Evolutionary conservation across 2,329 filamentous ascomycete genomes (phyloP).

Genomic region (Colletotrichum sp.): DNA sequence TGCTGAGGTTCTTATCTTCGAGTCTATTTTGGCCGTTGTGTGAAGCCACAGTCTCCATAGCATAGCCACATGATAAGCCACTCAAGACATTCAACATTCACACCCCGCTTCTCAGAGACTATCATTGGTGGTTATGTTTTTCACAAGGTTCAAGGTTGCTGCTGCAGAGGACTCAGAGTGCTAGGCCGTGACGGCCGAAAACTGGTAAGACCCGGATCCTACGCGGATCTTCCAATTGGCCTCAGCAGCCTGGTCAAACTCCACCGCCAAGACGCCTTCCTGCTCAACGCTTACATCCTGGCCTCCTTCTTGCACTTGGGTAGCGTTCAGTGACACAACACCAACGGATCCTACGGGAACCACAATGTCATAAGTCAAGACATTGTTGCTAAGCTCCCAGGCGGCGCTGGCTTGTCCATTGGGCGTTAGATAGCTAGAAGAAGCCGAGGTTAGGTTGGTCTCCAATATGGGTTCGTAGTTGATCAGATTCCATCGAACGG

Average conservation of each 20-base stretch:
- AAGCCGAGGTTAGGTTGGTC: conserved; percentile 10
- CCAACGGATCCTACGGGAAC: background rate
- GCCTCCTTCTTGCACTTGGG: background rate
- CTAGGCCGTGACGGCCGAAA: too few species aligned
- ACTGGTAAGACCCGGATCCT: background rate
- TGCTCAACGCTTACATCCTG: background rate
- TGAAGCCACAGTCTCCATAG: background rate
- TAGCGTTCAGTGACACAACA: background rate
- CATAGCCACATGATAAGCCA: background rate
- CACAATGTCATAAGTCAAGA: background rate
- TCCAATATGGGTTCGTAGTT: conserved; percentile 4
- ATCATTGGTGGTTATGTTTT: too few species aligned
- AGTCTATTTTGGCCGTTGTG: background rate
- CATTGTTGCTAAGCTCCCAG: accelerated
- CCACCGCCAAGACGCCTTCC: background rate
- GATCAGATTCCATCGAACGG: conserved; percentile 1
- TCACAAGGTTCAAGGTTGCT: too few species aligned
- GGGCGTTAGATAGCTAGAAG: background rate
- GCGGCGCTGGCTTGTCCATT: background rate
- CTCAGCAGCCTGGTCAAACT: background rate
- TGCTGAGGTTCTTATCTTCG: background rate
- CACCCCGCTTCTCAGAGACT: too few species aligned
- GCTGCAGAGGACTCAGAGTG: too few species aligned
- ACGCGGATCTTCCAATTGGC: background rate
- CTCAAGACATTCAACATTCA: background rate